Conservation (phyloP, 2,329 filamentous ascomycete species). For the Taxawa tesnikishii region DNA sequence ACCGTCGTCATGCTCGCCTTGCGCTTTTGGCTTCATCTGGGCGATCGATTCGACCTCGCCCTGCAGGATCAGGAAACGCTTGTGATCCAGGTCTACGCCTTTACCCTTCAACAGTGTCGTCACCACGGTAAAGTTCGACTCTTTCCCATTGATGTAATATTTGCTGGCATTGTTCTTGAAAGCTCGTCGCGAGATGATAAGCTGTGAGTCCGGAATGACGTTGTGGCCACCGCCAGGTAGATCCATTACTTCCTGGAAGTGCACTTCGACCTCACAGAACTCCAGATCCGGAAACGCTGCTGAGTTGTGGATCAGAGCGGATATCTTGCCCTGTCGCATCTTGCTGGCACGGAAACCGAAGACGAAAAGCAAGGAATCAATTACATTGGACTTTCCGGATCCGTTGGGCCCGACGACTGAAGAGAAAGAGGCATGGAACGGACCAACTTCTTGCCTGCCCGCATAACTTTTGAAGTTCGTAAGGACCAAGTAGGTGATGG, state of each 20-base stretch:
- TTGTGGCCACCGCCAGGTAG: slow-evolving; percentile 62
- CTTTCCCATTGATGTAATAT: slow-evolving; percentile 88
- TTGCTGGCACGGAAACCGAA: slow-evolving; percentile 98
- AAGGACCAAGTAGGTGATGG: slow-evolving; percentile 83
- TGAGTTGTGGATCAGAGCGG: slow-evolving; percentile 94
- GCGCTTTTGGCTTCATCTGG: slow-evolving; percentile 97
- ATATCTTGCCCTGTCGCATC: slow-evolving; percentile 98
- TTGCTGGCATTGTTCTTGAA: slow-evolving; percentile 98
- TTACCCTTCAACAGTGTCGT: slow-evolving; percentile 76
- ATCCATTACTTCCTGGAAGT: slow-evolving; percentile 93
- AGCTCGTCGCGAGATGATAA: slow-evolving; percentile 80
- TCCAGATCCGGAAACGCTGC: slow-evolving; percentile 75
- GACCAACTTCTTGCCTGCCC: slow-evolving; percentile 85
- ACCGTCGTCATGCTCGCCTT: slow-evolving; percentile 89
- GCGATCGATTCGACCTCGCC: slow-evolving; percentile 98
- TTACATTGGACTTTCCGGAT: slow-evolving; percentile 97
- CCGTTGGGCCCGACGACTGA: slow-evolving; percentile 97
- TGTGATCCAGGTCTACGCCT: slow-evolving; percentile 93
- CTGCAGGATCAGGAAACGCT: slow-evolving; percentile 92
- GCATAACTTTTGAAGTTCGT: slow-evolving; percentile 99
- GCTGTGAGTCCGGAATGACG: slow-evolving; percentile 68
- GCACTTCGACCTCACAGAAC: slow-evolving; percentile 88
- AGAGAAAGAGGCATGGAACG: slow-evolving; percentile 94
- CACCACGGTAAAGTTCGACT: slow-evolving; percentile 85
- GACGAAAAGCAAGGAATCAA: slow-evolving; percentile 95